Conservation (phyloP, 140 eudicot genomes). For the Ambrosia hybrid region DNA sequence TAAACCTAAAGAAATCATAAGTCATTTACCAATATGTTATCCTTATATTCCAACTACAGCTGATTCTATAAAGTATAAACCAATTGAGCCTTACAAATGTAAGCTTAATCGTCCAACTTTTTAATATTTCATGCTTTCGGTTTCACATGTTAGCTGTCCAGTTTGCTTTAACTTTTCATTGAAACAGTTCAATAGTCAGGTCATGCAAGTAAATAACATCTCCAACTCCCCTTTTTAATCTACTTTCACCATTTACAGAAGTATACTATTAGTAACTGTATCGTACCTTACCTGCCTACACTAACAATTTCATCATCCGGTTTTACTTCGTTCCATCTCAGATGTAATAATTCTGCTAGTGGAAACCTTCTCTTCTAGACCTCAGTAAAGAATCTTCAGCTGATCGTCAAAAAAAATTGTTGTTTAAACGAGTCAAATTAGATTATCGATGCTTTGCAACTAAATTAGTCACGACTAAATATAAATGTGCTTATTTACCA, state of each 20-base stretch:
- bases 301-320: conserved; percentile 16
- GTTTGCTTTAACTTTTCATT: background rate
- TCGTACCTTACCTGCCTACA: conserved; percentile 21
- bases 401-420: conserved; percentile 9
- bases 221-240: conserved; percentile 18
- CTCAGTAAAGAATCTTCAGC: conserved; percentile 48
- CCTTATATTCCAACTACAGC: too few relatives aligned
- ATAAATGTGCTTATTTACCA: conserved; percentile 44
- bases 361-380: conserved; percentile 53
- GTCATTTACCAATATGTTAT: too few relatives aligned
- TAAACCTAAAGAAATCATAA: too few relatives aligned
- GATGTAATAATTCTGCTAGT: conserved; percentile 16
- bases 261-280: conserved; percentile 22
- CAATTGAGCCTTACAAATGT: background rate
- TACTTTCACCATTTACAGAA: conserved; percentile 31
- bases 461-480: background rate
- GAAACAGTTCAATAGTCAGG: background rate
- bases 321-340: conserved; percentile 18
- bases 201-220: conserved; percentile 13
- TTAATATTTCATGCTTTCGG: background rate
- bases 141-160: background rate
- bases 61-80: too few relatives aligned
- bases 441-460: background rate
- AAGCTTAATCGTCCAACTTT: too few relatives aligned
- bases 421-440: background rate